Evolutionary conservation across 169 alveolate genomes (phyloP).

Genomic region (Cryptosporidium parvum): DNA sequence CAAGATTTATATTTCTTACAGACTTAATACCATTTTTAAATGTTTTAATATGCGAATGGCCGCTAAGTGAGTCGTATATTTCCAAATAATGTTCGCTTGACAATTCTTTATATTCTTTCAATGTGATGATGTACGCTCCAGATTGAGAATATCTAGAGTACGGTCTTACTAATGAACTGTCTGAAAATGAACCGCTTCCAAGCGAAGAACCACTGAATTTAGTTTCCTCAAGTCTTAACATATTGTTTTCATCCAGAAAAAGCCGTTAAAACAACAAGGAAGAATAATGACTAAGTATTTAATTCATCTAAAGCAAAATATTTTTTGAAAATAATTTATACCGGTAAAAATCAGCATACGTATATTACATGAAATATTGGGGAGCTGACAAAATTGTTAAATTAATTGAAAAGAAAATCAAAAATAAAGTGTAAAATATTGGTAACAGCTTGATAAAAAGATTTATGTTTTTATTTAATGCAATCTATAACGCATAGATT

Average conservation of each 20-base stretch:
- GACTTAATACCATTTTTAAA: slow-evolving; percentile 16
- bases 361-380: slow-evolving; percentile 26
- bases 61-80: slow-evolving; percentile 1
- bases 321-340: slow-evolving; percentile 1
- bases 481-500: slow-evolving; percentile 38
- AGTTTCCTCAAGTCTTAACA: slow-evolving; percentile 41
- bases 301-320: neutral
- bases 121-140: slow-evolving; percentile 26
- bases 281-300: neutral
- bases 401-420: neutral
- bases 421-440: neutral
- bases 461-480: slow-evolving; percentile 23
- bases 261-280: neutral
- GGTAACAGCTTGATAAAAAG: neutral
- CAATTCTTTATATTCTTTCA: neutral
- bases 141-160: slow-evolving; percentile 39
- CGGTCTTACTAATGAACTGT: neutral
- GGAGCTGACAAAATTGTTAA: neutral
- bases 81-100: neutral
- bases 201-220: slow-evolving; percentile 14
- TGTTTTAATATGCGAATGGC: neutral
- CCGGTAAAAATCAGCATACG: slow-evolving; percentile 14
- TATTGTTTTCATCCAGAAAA: neutral
- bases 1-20: slow-evolving; percentile 9
- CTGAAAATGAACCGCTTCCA: slow-evolving; percentile 4